These are phyloP conservation scores for Papiliotrema fonsecae DNA, from an alignment of 1,284 basidiomycete genomes.

Conservation along the genomic window DNA sequence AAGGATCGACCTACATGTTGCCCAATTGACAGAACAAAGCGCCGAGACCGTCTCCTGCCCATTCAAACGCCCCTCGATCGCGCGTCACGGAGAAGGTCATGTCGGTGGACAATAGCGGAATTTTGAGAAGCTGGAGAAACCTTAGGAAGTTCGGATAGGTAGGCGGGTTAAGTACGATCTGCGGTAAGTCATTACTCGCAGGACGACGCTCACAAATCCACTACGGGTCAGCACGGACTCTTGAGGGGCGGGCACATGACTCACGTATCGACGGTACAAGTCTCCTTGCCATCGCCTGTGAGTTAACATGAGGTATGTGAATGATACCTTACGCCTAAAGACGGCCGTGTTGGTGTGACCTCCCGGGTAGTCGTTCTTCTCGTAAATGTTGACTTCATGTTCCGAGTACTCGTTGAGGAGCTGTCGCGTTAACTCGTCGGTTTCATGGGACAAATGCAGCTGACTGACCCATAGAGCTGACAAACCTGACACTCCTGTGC, in stretches of 20 bases:
- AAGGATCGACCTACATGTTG: slow-evolving; percentile 48
- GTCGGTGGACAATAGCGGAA: slow-evolving; percentile 57
- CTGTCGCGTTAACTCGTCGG: slow-evolving; percentile 26
- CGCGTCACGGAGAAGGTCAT: slow-evolving; percentile 77
- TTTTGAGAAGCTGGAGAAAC: slow-evolving; percentile 58
- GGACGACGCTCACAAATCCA: slow-evolving; percentile 48
- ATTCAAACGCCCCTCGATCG: slow-evolving; percentile 64
- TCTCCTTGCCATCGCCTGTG: slow-evolving; percentile 48
- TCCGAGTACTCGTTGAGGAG: slow-evolving; percentile 70
- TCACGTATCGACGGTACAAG: slow-evolving; percentile 65
- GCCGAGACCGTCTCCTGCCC: slow-evolving; percentile 62
- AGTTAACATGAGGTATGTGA: background rate
- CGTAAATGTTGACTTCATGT: slow-evolving; percentile 74
- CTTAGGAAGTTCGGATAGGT: slow-evolving; percentile 78
- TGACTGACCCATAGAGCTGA: slow-evolving; percentile 66
- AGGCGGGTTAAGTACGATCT: slow-evolving; percentile 72
- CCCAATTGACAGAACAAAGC: slow-evolving; percentile 64
- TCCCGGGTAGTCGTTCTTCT: slow-evolving; percentile 63
- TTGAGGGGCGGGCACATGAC: slow-evolving; percentile 5
- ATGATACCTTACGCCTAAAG: slow-evolving; percentile 49
- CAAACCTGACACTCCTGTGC: slow-evolving; percentile 71
- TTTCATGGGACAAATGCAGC: background rate
- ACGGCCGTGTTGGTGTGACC: slow-evolving; percentile 74
- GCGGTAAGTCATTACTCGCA: slow-evolving; percentile 50
- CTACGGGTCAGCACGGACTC: slow-evolving; percentile 11